Percentiles rank a stretch among this genome's conserved stretches.
These are phyloP conservation scores for Pilasporangium apinafurcum DNA, from an alignment of 352 stramenopile genomes.

Conservation along the genomic window DNA sequence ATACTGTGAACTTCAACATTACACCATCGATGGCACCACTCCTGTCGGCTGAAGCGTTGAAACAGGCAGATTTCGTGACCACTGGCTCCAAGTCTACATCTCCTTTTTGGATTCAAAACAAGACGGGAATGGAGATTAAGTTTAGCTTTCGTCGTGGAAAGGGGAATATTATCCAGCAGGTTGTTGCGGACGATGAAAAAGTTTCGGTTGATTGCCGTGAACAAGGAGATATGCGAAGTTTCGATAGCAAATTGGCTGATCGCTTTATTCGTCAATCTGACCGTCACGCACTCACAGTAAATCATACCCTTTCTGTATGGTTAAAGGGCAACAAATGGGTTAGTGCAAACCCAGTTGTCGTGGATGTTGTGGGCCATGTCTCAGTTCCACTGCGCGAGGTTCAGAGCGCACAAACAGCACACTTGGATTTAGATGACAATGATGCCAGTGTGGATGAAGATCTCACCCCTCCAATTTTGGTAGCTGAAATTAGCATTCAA, in stretches of 20 bases:
- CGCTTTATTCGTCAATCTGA: conserved; percentile 68
- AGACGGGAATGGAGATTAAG: conserved; percentile 72
- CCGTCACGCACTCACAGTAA: conserved; percentile 70
- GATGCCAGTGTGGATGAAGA: conserved; percentile 44
- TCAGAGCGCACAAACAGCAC: conserved; percentile 1
- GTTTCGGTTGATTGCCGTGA: conserved; percentile 83
- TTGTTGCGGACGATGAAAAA: conserved; percentile 52
- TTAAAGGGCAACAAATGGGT: conserved; percentile 85
- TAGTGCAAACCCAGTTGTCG: conserved; percentile 78
- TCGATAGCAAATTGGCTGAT: conserved; percentile 76
- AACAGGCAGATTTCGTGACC: conserved; percentile 82
- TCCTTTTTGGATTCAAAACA: conserved; percentile 89
- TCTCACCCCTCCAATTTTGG: conserved; percentile 57
- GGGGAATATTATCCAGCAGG: conserved; percentile 74
- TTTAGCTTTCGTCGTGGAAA: conserved; percentile 83
- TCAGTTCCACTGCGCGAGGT: conserved; percentile 71
- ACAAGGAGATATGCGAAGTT: conserved; percentile 82
- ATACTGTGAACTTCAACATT: conserved; percentile 85
- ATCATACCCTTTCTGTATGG: conserved; percentile 85
- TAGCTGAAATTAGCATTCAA: conserved; percentile 85
- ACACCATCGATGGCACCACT: conserved; percentile 84
- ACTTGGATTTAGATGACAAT: conserved; percentile 20
- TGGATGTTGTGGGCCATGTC: conserved; percentile 85
- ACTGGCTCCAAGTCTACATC: conserved; percentile 81
- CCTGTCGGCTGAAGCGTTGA: conserved; percentile 70